These are phyloP conservation scores for Populus tomentosa DNA, from an alignment of 441 rosid genomes.

Conservation along the genomic window DNA sequence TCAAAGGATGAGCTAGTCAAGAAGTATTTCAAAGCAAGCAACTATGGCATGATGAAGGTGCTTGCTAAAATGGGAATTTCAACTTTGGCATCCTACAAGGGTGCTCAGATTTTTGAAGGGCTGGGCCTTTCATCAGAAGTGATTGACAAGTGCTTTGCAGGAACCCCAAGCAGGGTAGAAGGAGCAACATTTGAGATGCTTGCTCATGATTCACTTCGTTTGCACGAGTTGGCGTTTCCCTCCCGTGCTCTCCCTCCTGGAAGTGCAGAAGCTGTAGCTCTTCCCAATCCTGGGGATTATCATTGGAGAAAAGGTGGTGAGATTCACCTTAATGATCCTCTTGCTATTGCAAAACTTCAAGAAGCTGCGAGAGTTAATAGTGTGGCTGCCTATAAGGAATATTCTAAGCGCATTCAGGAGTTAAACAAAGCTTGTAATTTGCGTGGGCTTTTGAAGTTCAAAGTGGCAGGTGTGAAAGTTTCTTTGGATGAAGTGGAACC, in stretches of 20 bases:
- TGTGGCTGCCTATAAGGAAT: constrained; percentile 92
- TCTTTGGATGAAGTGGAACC: constrained; percentile 93
- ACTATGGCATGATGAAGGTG: constrained; percentile 99
- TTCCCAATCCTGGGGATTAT: constrained; percentile 96
- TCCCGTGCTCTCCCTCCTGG: constrained; percentile 69
- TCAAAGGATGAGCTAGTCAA: constrained; percentile 86
- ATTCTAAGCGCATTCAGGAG: constrained; percentile 89
- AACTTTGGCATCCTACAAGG: constrained; percentile 86
- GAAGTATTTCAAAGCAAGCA: constrained; percentile 97
- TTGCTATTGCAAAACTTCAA: constrained; percentile 94
- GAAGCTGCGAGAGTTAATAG: constrained; percentile 95
- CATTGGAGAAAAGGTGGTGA: constrained; percentile 99
- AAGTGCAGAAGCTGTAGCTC: constrained; percentile 95
- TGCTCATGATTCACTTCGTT: constrained; percentile 76
- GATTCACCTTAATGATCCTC: constrained; percentile 97
- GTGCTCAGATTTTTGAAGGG: constrained; percentile 80
- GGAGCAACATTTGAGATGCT: constrained; percentile 99
- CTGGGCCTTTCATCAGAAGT: constrained; percentile 97
- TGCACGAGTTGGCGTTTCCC: constrained; percentile 96
- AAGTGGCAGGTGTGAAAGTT: constrained; percentile 38
- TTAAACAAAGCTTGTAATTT: constrained; percentile 88
- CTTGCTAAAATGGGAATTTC: constrained; percentile 99
- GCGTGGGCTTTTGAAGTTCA: constrained; percentile 87
- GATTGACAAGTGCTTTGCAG: constrained; percentile 94
- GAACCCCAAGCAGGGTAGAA: constrained; percentile 99